Evolutionary conservation across 495 filamentous ascomycete genomes (phyloP).

Genomic region (Aspergillus ostianus): DNA sequence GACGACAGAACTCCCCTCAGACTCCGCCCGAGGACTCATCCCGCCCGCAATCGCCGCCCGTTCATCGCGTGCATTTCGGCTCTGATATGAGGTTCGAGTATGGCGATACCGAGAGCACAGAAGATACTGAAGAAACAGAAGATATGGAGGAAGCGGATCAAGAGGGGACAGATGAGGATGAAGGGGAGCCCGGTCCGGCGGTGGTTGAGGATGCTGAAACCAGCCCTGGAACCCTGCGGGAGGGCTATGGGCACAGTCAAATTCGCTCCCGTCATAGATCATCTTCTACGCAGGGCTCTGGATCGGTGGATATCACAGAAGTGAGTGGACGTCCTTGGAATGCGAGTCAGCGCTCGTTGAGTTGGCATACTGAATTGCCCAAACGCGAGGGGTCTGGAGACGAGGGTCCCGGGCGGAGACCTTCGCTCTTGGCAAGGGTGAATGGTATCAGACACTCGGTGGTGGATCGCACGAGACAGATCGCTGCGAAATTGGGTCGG

Average conservation of each 20-base stretch:
- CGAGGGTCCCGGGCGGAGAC: conserved; percentile 3
- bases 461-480: neutral
- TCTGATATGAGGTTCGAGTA: conserved; percentile 14
- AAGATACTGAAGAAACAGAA: neutral
- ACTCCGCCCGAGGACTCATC: neutral
- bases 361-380: neutral
- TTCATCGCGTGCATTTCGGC: conserved; percentile 16
- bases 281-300: neutral
- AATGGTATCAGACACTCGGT: neutral
- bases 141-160: neutral
- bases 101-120: conserved; percentile 1
- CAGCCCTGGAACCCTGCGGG: neutral
- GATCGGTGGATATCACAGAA: neutral
- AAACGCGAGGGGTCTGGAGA: neutral
- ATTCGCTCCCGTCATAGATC: neutral
- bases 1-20: neutral
- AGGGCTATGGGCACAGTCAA: neutral
- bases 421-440: conserved; percentile 1
- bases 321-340: neutral
- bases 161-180: neutral
- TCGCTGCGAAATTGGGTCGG: conserved; percentile 11
- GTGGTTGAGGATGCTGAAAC: neutral
- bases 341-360: neutral
- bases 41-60: neutral
- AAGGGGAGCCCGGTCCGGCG: neutral